Percentiles rank a stretch among this genome's conserved stretches.
These are phyloP conservation scores for Candida berthetii DNA, from an alignment of 805 yeast species.

Conservation along the genomic window DNA sequence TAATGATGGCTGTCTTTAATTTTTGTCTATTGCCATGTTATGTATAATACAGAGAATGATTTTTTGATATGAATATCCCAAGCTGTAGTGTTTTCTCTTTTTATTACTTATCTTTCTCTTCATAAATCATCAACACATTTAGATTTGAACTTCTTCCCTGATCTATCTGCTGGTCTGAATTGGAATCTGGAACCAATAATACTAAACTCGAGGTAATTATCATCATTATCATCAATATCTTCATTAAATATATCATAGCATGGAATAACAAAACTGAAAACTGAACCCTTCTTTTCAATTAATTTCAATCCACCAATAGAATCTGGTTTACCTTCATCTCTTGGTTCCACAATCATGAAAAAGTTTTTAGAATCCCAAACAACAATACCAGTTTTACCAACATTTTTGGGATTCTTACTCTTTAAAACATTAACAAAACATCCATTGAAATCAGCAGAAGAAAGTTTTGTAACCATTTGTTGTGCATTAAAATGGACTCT, in stretches of 20 bases:
- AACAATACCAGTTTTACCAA: constrained; percentile 70
- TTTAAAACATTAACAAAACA: constrained; percentile 54
- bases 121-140: constrained; percentile 59
- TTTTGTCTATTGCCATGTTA: too few relatives aligned
- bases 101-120: too few relatives aligned
- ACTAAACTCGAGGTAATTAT: constrained; percentile 45
- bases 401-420: constrained; percentile 46
- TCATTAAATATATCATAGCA: constrained; percentile 10
- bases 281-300: constrained; percentile 61
- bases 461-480: constrained; percentile 45
- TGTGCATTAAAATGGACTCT: constrained; percentile 15
- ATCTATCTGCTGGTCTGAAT: constrained; percentile 71
- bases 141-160: constrained; percentile 79
- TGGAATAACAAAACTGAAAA: constrained; percentile 49
- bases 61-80: too few relatives aligned
- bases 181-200: constrained; percentile 77
- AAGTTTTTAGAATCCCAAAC: constrained; percentile 78
- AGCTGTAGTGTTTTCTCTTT: too few relatives aligned
- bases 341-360: constrained; percentile 51
- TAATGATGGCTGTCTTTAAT: too few relatives aligned
- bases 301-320: constrained; percentile 60
- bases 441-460: constrained; percentile 81
- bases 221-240: constrained; percentile 21
- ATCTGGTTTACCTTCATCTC: constrained; percentile 12
- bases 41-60: too few relatives aligned